phyloP scores from a whole-genome alignment of 768 basidiomycete genomes.

The Pisolithus sp. region DNA sequence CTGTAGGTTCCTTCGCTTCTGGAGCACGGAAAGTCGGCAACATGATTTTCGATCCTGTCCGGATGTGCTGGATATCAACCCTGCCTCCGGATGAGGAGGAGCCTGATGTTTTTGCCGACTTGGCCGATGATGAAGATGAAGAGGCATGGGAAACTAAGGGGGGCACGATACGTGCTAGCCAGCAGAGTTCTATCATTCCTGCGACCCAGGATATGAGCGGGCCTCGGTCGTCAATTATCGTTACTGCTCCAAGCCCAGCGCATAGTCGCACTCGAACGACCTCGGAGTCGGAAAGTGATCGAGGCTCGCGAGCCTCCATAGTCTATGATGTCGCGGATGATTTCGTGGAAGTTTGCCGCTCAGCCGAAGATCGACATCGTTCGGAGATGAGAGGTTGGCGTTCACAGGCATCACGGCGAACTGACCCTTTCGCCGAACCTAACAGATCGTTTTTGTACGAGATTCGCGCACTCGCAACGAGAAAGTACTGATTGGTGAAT shows the following conservation, averaged over 20 bases:
- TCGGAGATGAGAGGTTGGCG: conserved; percentile 82
- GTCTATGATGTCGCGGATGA: conserved; percentile 71
- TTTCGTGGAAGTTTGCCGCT: conserved; percentile 64
- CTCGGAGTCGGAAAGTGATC: conserved; percentile 68
- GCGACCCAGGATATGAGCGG: conserved; percentile 21
- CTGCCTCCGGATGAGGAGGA: conserved; percentile 85
- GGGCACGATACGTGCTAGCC: conserved; percentile 70
- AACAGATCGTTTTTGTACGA: conserved; percentile 70
- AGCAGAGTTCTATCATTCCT: conserved; percentile 30
- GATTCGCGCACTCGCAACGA: conserved; percentile 80
- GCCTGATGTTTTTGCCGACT: conserved; percentile 90
- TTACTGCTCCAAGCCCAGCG: conserved; percentile 52
- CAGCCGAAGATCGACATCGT: conserved; percentile 78
- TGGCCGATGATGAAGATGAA: conserved; percentile 85
- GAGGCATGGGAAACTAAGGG: conserved; percentile 66
- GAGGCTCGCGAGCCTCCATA: conserved; percentile 75
- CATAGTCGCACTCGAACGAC: conserved; percentile 57
- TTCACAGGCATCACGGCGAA: conserved; percentile 18
- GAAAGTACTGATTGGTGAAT: conserved; percentile 53
- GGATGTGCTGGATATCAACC: conserved; percentile 94
- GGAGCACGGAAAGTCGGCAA: conserved; percentile 91
- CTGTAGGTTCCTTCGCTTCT: conserved; percentile 63
- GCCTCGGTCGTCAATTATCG: conserved; percentile 19
- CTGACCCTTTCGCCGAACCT: conserved; percentile 28
- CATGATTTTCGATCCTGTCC: conserved; percentile 94